These are phyloP conservation scores for Penicillium italicum DNA, from an alignment of 2,329 filamentous ascomycete genomes.

Conservation along the genomic window DNA sequence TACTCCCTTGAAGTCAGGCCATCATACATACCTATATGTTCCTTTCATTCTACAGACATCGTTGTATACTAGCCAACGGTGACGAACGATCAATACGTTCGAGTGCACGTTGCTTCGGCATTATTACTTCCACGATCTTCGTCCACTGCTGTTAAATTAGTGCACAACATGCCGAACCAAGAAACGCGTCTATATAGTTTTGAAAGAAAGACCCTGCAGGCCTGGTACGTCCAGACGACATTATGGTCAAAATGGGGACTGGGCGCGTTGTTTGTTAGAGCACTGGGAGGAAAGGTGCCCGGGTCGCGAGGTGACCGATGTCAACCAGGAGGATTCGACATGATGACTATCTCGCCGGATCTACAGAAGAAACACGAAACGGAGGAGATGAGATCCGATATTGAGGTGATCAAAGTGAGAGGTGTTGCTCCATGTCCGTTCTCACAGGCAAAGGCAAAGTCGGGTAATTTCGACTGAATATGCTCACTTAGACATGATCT, in stretches of 20 bases:
- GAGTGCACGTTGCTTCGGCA: constrained; percentile 16
- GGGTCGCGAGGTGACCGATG: constrained; percentile 9
- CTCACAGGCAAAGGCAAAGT: constrained; percentile 12
- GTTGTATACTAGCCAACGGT: too few species aligned
- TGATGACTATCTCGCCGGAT: constrained; percentile 20
- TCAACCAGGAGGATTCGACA: constrained; percentile 16
- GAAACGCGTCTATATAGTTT: constrained; percentile 13
- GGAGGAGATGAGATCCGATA: constrained; percentile 16
- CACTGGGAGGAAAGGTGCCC: constrained; percentile 22
- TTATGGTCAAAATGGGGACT: constrained; percentile 20
- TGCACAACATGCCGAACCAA: constrained; percentile 8
- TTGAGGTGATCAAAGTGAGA: constrained; percentile 12
- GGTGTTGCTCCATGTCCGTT: constrained; percentile 17
- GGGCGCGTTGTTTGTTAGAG: constrained; percentile 15
- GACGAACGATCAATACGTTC: constrained; percentile 17
- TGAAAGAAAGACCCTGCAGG: constrained; percentile 17
- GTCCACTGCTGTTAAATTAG: neutral
- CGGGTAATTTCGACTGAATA: constrained; percentile 27
- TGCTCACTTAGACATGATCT: too few species aligned
- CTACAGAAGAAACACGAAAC: constrained; percentile 14
- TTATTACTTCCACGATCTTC: constrained; percentile 5
- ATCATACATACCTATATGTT: too few species aligned
- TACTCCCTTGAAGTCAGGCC: neutral
- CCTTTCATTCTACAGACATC: too few species aligned
- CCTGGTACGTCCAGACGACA: constrained; percentile 28